These are phyloP conservation scores for Paraphaeosphaeria minitans DNA, from an alignment of 2,329 filamentous ascomycete genomes.

Conservation along the genomic window DNA sequence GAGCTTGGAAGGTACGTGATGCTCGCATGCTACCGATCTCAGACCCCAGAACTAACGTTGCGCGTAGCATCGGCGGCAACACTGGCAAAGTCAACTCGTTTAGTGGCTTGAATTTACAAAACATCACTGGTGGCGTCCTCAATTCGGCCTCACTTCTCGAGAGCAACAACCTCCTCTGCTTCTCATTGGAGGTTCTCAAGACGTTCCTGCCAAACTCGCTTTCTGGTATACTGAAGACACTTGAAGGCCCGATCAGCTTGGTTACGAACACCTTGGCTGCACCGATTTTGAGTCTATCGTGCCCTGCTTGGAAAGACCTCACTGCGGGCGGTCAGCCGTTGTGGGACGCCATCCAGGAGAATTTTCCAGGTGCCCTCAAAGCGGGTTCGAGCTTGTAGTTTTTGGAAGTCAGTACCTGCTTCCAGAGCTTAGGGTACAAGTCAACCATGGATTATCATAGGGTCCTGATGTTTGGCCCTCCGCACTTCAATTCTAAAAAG, in stretches of 20 bases:
- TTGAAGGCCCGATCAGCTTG: constrained; percentile 29
- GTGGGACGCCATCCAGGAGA: background rate
- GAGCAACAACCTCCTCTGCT: constrained; percentile 47
- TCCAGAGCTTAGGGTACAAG: too few relatives aligned
- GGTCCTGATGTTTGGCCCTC: too few relatives aligned
- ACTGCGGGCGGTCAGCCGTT: too few relatives aligned
- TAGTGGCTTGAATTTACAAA: constrained; percentile 45
- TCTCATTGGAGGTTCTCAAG: constrained; percentile 42
- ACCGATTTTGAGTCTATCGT: constrained; percentile 29
- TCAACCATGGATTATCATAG: too few relatives aligned
- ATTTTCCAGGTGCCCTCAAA: background rate
- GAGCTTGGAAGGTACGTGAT: background rate
- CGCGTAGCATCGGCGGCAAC: constrained; percentile 56
- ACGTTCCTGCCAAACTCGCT: constrained; percentile 44
- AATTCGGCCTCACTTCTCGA: constrained; percentile 40
- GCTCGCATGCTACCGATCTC: background rate
- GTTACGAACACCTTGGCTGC: constrained; percentile 24
- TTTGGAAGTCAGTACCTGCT: too few relatives aligned
- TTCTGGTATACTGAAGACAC: constrained; percentile 30
- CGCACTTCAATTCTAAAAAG: too few relatives aligned
- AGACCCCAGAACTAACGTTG: background rate
- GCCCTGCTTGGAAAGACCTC: constrained; percentile 22
- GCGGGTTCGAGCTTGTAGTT: background rate
- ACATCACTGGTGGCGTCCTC: background rate
- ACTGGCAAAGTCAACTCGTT: constrained; percentile 58